A percentile compares a stretch with the other conserved stretches of the same genome.
Evolutionary conservation across 2,329 filamentous ascomycete species (phyloP).

Genomic region (Pochonia chlamydosporia): DNA sequence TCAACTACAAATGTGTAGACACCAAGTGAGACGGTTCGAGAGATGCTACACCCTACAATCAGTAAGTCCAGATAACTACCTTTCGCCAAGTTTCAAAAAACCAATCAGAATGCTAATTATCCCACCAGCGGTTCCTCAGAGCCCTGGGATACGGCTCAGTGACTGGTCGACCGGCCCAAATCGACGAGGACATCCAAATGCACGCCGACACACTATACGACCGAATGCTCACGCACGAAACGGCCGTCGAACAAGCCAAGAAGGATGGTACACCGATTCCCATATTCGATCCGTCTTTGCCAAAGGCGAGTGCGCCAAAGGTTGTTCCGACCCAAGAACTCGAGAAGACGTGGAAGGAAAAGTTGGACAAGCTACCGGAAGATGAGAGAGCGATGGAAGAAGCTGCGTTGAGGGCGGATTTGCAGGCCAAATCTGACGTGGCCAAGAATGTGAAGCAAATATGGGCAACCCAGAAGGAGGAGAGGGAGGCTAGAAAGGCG

Average conservation of each 20-base stretch:
- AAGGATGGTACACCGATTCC: constrained; percentile 53
- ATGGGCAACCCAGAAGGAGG: constrained; percentile 50
- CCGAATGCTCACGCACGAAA: constrained; percentile 78
- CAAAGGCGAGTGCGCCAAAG: constrained; percentile 20
- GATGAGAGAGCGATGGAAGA: constrained; percentile 57
- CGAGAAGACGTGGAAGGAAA: constrained; percentile 45
- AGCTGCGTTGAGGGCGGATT: constrained; percentile 57
- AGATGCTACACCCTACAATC: constrained; percentile 86
- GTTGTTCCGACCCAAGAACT: constrained; percentile 36
- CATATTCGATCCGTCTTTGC: constrained; percentile 52
- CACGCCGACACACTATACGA: constrained; percentile 90
- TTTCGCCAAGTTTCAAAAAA: not conserved
- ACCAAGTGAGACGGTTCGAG: constrained; percentile 72
- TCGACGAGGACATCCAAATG: constrained; percentile 90
- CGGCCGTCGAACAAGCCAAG: constrained; percentile 63
- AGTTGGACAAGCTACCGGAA: constrained; percentile 51
- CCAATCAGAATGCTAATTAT: not conserved
- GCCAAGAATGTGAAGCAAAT: constrained; percentile 48
- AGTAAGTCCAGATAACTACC: constrained; percentile 37
- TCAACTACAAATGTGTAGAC: constrained; percentile 72
- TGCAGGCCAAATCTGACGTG: constrained; percentile 54
- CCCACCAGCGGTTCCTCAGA: constrained; percentile 70
- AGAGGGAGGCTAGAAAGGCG: constrained; percentile 40
- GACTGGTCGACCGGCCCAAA: constrained; percentile 55
- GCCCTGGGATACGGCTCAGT: constrained; percentile 79